Conservation (phyloP, 192 early-diverging fungal species). For the Coemansia erecta region DNA sequence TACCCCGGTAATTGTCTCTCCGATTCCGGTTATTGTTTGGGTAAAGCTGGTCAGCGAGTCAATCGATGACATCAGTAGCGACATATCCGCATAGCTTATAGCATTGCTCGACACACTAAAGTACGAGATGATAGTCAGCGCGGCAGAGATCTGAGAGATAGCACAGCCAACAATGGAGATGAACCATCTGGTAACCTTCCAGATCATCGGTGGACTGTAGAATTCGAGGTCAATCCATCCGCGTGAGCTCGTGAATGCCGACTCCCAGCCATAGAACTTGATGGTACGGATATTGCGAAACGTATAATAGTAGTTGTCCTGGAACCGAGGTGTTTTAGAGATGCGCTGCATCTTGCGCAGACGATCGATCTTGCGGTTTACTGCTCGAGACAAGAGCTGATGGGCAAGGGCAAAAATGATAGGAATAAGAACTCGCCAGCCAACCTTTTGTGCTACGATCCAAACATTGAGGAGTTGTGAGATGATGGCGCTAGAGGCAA, state of each 20-base stretch:
- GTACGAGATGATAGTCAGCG: constrained; percentile 59
- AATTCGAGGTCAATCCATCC: constrained; percentile 5
- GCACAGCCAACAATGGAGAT: constrained; percentile 31
- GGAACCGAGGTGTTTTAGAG: constrained; percentile 5
- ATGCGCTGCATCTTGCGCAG: constrained; percentile 1
- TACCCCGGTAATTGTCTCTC: neutral
- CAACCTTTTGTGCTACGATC: constrained; percentile 25
- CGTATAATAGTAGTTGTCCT: constrained; percentile 1
- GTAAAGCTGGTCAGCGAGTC: constrained; percentile 19
- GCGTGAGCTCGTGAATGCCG: constrained; percentile 15
- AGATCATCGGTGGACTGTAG: constrained; percentile 20
- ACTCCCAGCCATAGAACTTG: constrained; percentile 66
- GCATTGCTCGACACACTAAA: constrained; percentile 25
- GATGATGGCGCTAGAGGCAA: neutral
- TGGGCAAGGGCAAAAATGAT: constrained; percentile 13
- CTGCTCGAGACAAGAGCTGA: constrained; percentile 3
- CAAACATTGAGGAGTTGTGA: constrained; percentile 16
- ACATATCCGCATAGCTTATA: constrained; percentile 12
- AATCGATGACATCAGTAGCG: constrained; percentile 23
- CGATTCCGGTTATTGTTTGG: neutral
- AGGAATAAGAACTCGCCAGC: constrained; percentile 31
- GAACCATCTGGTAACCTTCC: constrained; percentile 13
- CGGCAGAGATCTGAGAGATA: constrained; percentile 55
- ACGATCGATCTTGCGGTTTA: neutral
- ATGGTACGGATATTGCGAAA: constrained; percentile 60